phyloP scores from a whole-genome alignment of 2,329 filamentous ascomycete genomes.

The Alternaria solani region DNA sequence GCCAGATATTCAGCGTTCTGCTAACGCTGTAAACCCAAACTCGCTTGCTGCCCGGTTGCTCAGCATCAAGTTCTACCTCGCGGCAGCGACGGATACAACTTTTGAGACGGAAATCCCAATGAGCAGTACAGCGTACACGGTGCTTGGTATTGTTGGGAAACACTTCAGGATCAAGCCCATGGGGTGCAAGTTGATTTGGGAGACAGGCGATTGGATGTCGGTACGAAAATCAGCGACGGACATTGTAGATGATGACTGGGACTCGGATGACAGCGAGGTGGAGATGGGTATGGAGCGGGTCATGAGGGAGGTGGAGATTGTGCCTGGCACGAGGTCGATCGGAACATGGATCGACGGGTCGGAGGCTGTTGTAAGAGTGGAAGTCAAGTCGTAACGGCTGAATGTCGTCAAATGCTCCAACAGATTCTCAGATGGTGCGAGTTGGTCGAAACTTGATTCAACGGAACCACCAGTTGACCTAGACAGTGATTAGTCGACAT shows the following conservation, averaged over 20 bases:
- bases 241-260: conserved; percentile 61
- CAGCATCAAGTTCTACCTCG: conserved; percentile 62
- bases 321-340: conserved; percentile 79
- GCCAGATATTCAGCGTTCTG: conserved; percentile 66
- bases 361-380: conserved; percentile 76
- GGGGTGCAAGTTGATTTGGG: conserved; percentile 75
- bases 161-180: conserved; percentile 73
- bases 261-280: conserved; percentile 52
- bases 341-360: conserved; percentile 82
- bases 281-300: conserved; percentile 74
- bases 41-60: conserved; percentile 83
- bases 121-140: conserved; percentile 79
- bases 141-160: conserved; percentile 79
- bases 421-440: background rate
- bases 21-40: conserved; percentile 69
- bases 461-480: conserved; percentile 84
- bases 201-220: conserved; percentile 90
- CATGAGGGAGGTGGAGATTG: conserved; percentile 80
- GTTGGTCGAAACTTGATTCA: conserved; percentile 48
- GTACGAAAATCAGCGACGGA: conserved; percentile 67
- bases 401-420: background rate
- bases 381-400: conserved; percentile 50
- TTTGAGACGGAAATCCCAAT: conserved; percentile 68
- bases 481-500: background rate
- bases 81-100: conserved; percentile 11